A percentile compares a stretch with the other conserved stretches of the same genome.
phyloP scores from a whole-genome alignment of 768 basidiomycete species.

The Lactarius evosmus region DNA sequence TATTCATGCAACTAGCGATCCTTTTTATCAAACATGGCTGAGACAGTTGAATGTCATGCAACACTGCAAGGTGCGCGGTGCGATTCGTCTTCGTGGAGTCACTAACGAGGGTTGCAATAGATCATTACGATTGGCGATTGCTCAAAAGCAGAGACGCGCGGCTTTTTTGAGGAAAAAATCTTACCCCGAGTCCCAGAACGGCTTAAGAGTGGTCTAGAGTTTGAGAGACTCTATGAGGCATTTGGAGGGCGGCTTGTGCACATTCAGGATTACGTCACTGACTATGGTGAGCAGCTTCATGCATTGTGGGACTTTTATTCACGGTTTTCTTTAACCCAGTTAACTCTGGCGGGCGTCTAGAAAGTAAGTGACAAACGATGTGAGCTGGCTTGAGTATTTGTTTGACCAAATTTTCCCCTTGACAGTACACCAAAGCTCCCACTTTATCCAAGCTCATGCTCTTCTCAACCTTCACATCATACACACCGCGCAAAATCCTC shows the following conservation, averaged over 20 bases:
- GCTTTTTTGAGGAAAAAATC: conserved; percentile 62
- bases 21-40: conserved; percentile 83
- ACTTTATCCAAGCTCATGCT: conserved; percentile 82
- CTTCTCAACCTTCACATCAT: conserved; percentile 85
- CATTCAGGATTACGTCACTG: conserved; percentile 75
- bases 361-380: conserved; percentile 46
- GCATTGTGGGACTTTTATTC: background rate
- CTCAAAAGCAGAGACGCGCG: conserved; percentile 63
- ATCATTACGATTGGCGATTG: conserved; percentile 81
- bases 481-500: conserved; percentile 65
- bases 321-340: conserved; percentile 41
- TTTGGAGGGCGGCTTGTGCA: conserved; percentile 85
- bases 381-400: background rate
- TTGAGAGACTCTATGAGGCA: conserved; percentile 70
- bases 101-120: conserved; percentile 34
- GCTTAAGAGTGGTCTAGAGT: conserved; percentile 52
- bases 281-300: conserved; percentile 51
- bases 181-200: conserved; percentile 68
- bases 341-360: conserved; percentile 67
- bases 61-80: conserved; percentile 62
- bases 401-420: background rate
- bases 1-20: conserved; percentile 78
- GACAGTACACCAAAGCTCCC: conserved; percentile 72
- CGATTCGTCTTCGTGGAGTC: background rate
- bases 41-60: conserved; percentile 77